Percentiles rank a stretch among this genome's conserved stretches.
These are phyloP conservation scores for Tetragonia tetragonoides DNA, from an alignment of 148 eudicot genomes.

Conservation along the genomic window DNA sequence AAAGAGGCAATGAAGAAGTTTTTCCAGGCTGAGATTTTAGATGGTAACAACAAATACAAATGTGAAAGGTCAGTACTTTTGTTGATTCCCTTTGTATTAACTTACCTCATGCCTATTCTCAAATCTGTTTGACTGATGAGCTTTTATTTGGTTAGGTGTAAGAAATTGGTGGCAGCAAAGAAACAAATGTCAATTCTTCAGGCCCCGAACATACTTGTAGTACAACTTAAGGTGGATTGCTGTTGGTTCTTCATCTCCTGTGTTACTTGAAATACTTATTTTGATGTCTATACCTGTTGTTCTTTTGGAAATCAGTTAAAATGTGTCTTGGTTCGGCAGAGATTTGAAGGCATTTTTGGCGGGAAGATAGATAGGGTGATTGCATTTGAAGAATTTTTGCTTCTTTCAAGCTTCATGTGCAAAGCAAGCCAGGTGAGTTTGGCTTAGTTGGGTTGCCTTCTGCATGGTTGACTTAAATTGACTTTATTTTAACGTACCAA, in stretches of 20 bases:
- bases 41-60: slow-evolving; percentile 94
- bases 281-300: not conserved
- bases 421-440: slow-evolving; percentile 77
- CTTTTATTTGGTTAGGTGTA: slow-evolving; percentile 60
- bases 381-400: slow-evolving; percentile 77
- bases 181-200: slow-evolving; percentile 94
- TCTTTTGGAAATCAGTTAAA: slow-evolving; percentile 1
- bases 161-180: slow-evolving; percentile 82
- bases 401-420: slow-evolving; percentile 94
- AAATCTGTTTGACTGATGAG: slow-evolving; percentile 18
- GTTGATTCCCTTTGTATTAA: not conserved
- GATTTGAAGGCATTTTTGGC: slow-evolving; percentile 92
- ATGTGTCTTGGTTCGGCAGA: slow-evolving; percentile 43
- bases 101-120: not conserved
- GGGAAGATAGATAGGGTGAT: slow-evolving; percentile 84
- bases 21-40: slow-evolving; percentile 85
- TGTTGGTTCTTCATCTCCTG: not conserved
- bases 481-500: not conserved
- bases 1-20: slow-evolving; percentile 80
- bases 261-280: slow-evolving; percentile 1
- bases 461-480: not conserved
- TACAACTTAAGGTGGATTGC: slow-evolving; percentile 85
- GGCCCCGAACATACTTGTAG: slow-evolving; percentile 92
- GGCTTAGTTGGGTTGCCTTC: not conserved
- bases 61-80: slow-evolving; percentile 68